Evolutionary conservation across 495 filamentous ascomycete genomes (phyloP).

Genomic region (Emericellopsis terricola): DNA sequence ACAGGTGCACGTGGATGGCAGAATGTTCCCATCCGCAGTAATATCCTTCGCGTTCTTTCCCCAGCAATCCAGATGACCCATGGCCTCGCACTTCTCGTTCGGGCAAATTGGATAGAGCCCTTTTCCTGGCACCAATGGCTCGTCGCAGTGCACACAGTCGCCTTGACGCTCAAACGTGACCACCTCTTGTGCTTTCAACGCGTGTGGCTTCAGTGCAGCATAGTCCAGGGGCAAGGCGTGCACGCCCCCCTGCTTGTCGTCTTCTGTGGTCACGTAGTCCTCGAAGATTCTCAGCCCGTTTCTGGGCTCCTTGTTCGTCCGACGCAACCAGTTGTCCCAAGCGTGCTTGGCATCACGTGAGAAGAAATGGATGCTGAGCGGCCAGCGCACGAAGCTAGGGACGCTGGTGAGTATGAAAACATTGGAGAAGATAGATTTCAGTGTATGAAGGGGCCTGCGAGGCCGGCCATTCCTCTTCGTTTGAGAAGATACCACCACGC

Average conservation of each 20-base stretch:
- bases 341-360: constrained; percentile 40
- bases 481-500: constrained; percentile 22
- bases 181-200: constrained; percentile 51
- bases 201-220: constrained; percentile 38
- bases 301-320: constrained; percentile 27
- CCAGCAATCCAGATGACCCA: constrained; percentile 64
- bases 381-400: constrained; percentile 61
- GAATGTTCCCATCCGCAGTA: constrained; percentile 25
- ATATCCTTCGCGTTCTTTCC: constrained; percentile 39
- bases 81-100: constrained; percentile 40
- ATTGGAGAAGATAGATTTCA: constrained; percentile 49
- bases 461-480: constrained; percentile 23
- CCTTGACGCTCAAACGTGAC: constrained; percentile 39
- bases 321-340: constrained; percentile 47
- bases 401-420: constrained; percentile 65
- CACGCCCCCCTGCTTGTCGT: constrained; percentile 16
- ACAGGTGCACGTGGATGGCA: constrained; percentile 58
- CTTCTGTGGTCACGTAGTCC: constrained; percentile 22
- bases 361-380: constrained; percentile 72
- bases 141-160: constrained; percentile 45
- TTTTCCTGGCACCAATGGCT: constrained; percentile 22
- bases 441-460: constrained; percentile 33
- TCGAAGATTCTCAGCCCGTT: constrained; percentile 33
- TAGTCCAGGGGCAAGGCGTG: constrained; percentile 51
- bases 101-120: constrained; percentile 55